Evolutionary conservation across 2,329 filamentous ascomycete genomes (phyloP).

Genomic region (Karstenula rhodostoma): DNA sequence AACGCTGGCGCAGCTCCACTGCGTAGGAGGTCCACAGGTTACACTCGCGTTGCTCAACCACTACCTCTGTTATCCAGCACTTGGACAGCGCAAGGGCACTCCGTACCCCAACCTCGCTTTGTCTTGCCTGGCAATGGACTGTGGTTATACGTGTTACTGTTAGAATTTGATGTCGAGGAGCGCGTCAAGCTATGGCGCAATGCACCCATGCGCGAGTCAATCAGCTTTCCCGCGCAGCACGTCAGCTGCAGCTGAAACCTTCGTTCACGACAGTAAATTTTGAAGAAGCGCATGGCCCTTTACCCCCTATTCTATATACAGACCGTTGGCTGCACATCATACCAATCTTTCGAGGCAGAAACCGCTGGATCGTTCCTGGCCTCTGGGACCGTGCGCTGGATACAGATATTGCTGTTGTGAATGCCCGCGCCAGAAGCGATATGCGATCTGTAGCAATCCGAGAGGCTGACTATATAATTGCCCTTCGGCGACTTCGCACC

Average conservation of each 20-base stretch:
- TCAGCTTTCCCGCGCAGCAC: background rate
- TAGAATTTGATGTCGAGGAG: background rate
- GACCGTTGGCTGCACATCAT: background rate
- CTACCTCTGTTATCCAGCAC: background rate
- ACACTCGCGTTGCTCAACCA: background rate
- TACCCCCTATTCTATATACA: background rate
- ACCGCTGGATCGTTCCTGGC: background rate
- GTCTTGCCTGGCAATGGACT: background rate
- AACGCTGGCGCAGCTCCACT: background rate
- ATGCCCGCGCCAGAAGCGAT: background rate
- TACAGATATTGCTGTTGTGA: background rate
- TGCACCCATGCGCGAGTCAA: background rate
- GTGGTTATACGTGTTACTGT: background rate
- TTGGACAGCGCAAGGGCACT: background rate
- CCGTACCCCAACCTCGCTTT: background rate
- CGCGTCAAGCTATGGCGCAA: background rate
- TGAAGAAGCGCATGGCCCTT: background rate
- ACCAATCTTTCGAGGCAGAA: background rate
- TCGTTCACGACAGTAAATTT: background rate
- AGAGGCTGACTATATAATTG: background rate
- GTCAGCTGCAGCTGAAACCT: background rate
- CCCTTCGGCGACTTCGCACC: background rate
- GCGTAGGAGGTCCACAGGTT: background rate
- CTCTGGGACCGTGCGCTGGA: background rate
- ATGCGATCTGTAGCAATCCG: background rate